Evolutionary conservation across 495 filamentous ascomycete species (phyloP), one percentile per base, ranked within the genome.

Genomic region (Annulohypoxylon nitens): DNA sequence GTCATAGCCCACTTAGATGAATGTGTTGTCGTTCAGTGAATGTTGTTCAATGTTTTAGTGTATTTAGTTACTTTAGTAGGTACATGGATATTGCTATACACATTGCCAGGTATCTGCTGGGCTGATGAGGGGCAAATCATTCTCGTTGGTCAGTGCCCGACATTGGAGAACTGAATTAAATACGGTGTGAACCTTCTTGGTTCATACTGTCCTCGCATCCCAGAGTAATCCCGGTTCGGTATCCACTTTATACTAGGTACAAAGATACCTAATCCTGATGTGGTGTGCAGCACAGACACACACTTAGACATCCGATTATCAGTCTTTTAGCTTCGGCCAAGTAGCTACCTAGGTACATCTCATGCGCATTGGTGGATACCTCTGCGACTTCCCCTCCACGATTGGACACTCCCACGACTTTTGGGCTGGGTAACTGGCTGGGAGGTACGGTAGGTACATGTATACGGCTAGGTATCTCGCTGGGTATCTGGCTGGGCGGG

Each of bases 301-400:
- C 45, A 47, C 43, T 18, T 18, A 74, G 71, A 74, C 71, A 74
- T 65, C 71, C 71, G 71, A 74, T 74, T 69, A 74, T 74, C 71
- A 69, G 63, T 74, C 60, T 59, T 73, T 73, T 23, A 73, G 71
- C 71, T 69, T 65, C 55, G 65, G 51, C 39, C 55, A 69, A 33
- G 71, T 74, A 74, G 61, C 48, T 70, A 70, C 61, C 41, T 67
- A 53, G 23, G 6, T 16, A 55, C 25, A 2, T 33, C 5, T 57
- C 7, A 36, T 66, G 57, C 51, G 57, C 62, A 62, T 53, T 51
- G 53, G 64, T 73, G 63, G 58, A 45, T 51, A 73, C 30, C 20
- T 51, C 0, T 0, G 11, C 25, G 9, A 25, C 50, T 26, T n/a
- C 39, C 60, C 43, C 53, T 57, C 54, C 70, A 54, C 59, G 65